Base-by-base conservation (phyloP, 2,329 filamentous ascomycete species). In the Ophiostoma montium region DNA sequence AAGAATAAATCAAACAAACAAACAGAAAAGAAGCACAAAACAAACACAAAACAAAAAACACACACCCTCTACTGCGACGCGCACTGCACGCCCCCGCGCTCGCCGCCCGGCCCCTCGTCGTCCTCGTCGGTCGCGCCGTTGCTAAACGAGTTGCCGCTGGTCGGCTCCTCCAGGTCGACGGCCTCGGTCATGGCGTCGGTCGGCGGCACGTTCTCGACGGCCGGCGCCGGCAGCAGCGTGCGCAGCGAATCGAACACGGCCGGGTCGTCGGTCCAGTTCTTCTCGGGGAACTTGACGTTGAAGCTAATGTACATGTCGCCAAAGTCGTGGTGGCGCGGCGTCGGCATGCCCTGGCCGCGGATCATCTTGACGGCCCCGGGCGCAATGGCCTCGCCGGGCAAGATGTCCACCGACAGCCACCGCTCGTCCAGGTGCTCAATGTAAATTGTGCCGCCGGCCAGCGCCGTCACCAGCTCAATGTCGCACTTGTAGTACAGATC, bases 271-370 rank as follows among this genome's bases (percentile, higher is more conserved):
- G 77, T 76, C 75, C 78, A 84, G 62, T 78, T 72, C 70, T 81
- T 83, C 61, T 86, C 82, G 45, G 92, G 92, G 76, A 98, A 96
- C 70, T 94, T 95, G 69, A 98, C 88, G 61, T 86, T 82, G 71
- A 98, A 98, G 64, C 94, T 87, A 62, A 98, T 88, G 72, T 92
- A 98, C 59, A 98, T 74, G 70, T 98, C 95, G 61, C 92, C 92
- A 62, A 78, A 81, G 67, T 96, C 86, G 73, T 98, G 92, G 67
- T 96, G 92, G 59, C 92, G 81, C 67, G 80, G 84, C 4, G 92
- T 94, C 38, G 92, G 92, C 92, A 98, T 98, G 65, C 92, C 92
- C 69, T 98, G 92, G 56, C 88, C 89, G 57, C 86, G 86, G 61
- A 98, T 82, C 67, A 95, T 84, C 73, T 95, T 96, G 64, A 96